Evolutionary conservation across 2,329 filamentous ascomycete species (phyloP).

Genomic region (Fusarium staphyleae): DNA sequence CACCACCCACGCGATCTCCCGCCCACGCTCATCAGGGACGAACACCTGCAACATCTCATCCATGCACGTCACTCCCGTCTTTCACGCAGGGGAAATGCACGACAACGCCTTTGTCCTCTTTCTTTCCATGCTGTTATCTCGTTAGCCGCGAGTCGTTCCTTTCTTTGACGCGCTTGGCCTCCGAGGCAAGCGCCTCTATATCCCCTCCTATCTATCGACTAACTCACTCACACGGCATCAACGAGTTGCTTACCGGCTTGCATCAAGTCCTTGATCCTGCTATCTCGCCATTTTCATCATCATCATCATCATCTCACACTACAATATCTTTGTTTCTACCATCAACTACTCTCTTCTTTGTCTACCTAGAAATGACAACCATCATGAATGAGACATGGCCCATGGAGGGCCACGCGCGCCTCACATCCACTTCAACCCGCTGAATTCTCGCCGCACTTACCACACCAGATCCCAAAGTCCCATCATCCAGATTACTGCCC

Average conservation of each 20-base stretch:
- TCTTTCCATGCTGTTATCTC: constrained; percentile 16
- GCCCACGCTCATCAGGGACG: constrained; percentile 31
- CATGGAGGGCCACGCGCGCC: constrained; percentile 24
- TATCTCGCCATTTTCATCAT: neutral
- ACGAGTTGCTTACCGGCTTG: too few species aligned
- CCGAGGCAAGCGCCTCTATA: constrained; percentile 2
- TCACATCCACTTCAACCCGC: constrained; percentile 5
- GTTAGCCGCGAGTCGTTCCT: constrained; percentile 13
- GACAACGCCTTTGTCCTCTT: constrained; percentile 14
- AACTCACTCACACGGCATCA: neutral
- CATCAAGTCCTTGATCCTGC: too few species aligned
- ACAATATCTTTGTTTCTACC: neutral
- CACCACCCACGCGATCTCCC: constrained; percentile 30
- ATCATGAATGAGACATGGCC: constrained; percentile 28
- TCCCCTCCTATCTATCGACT: too few species aligned
- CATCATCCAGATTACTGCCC: neutral
- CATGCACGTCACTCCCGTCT: constrained; percentile 30
- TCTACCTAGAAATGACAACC: constrained; percentile 25
- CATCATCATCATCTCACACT: neutral
- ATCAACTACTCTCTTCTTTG: constrained; percentile 13
- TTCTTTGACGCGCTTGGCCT: constrained; percentile 16
- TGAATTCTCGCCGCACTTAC: constrained; percentile 4
- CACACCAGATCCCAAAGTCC: constrained; percentile 11
- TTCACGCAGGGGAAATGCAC: constrained; percentile 20
- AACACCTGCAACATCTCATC: constrained; percentile 19